A percentile compares a stretch with the other conserved stretches of the same genome.
Conservation (phyloP, 1,284 basidiomycete genomes). For the Cutaneotrichosporon curvatum region DNA sequence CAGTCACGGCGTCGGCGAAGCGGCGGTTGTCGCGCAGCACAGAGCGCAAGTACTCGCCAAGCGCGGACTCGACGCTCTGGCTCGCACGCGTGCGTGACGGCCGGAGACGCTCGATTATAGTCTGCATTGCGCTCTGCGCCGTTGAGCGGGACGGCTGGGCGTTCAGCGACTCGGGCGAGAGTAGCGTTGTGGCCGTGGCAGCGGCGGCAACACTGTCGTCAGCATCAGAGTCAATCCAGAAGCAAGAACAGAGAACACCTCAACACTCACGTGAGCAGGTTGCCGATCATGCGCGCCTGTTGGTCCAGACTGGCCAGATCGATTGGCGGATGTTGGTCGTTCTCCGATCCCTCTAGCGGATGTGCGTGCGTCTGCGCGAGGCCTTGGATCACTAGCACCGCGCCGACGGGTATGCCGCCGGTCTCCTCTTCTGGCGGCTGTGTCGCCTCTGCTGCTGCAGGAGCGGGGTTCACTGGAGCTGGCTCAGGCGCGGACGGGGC, state of each 20-base stretch:
- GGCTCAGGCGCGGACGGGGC: slow-evolving; percentile 1
- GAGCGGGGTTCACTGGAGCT: slow-evolving; percentile 1
- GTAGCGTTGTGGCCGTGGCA: slow-evolving; percentile 39
- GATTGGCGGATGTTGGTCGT: slow-evolving; percentile 1
- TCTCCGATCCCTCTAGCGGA: slow-evolving; percentile 1
- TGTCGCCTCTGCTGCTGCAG: slow-evolving; percentile 5
- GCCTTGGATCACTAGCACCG: slow-evolving; percentile 44
- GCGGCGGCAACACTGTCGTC: slow-evolving; percentile 37
- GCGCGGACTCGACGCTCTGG: slow-evolving; percentile 33
- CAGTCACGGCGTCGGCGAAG: slow-evolving; percentile 12
- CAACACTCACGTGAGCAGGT: slow-evolving; percentile 43
- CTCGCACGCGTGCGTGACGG: slow-evolving; percentile 21
- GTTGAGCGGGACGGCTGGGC: slow-evolving; percentile 19
- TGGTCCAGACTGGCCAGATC: slow-evolving; percentile 27
- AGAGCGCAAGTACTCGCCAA: slow-evolving; percentile 38
- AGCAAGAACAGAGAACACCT: too few species aligned
- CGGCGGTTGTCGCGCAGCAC: slow-evolving; percentile 29
- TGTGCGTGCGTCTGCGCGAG: slow-evolving; percentile 39
- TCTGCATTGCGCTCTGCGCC: slow-evolving; percentile 28
- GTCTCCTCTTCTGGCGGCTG: slow-evolving; percentile 6
- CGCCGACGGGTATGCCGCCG: slow-evolving; percentile 28
- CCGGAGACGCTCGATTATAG: slow-evolving; percentile 35
- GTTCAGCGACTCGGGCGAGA: slow-evolving; percentile 21
- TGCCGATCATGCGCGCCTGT: slow-evolving; percentile 43
- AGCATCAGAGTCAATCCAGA: background rate